These are phyloP conservation scores for Sequoiadendron giganteum DNA, from an alignment of 75 land plant species.

Conservation along the genomic window DNA sequence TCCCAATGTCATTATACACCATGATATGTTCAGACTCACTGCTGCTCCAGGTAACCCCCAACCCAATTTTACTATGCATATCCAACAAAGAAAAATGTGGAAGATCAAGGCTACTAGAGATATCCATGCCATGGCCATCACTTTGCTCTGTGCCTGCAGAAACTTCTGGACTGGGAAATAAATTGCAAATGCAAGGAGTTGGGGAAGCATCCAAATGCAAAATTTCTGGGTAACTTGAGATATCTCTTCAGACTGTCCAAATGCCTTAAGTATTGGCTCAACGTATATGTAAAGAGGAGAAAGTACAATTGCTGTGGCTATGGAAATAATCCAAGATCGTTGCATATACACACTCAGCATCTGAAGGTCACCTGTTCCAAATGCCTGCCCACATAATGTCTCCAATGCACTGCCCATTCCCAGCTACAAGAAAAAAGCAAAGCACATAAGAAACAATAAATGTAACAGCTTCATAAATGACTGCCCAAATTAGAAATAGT, in stretches of 20 bases:
- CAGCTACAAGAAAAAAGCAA: not conserved
- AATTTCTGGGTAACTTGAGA: too few relatives aligned
- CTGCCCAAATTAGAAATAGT: not conserved
- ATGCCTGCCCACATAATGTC: conserved; percentile 53
- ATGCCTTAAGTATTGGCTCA: not conserved
- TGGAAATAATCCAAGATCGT: conserved; percentile 18
- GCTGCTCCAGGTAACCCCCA: not conserved
- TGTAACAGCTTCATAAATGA: not conserved
- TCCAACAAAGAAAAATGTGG: not conserved
- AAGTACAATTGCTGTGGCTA: not conserved
- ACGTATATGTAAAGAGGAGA: not conserved
- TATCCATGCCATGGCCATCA: conserved; percentile 3
- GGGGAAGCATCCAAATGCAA: too few relatives aligned
- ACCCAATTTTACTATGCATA: not conserved
- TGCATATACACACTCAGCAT: conserved; percentile 38
- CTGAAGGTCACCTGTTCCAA: conserved; percentile 29
- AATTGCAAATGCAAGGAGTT: too few relatives aligned
- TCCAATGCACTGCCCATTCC: conserved; percentile 21
- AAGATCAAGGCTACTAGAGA: not conserved
- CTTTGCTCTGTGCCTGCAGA: not conserved
- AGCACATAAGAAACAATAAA: not conserved
- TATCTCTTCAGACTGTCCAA: not conserved
- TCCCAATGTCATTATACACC: too few relatives aligned
- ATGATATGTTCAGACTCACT: not conserved
- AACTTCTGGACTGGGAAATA: too few relatives aligned